Evolutionary conservation across 1,284 basidiomycete species (phyloP), one percentile per base, ranked within the genome.

Genomic region (Tilletia caries): DNA sequence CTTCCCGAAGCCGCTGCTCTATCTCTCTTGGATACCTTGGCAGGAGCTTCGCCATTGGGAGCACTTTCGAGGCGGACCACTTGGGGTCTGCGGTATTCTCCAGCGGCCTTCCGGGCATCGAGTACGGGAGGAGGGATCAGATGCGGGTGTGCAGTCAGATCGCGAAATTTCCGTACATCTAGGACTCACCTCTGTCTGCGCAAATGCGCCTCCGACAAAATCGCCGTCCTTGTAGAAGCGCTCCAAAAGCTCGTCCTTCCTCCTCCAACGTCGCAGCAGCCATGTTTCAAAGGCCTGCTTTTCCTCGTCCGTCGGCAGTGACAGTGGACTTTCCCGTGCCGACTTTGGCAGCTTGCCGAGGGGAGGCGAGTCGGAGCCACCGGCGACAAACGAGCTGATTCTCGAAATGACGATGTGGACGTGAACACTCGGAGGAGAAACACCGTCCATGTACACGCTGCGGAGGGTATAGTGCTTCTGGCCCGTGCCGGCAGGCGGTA

Each of bases 401-500:
- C 48, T 33, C n/a, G 52, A 58, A 41, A 79, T 66, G 13, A 70
- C 73, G 37, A 75, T 65, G 52, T 79, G 95, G 76, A 98, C 87
- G 82, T 95, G 91, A 23, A 98, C 87, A 0, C 87, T 85, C 0
- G 95, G 95, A 1, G 95, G 94, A 0, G 94, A 87, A 2, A 93
- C 86, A 18, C 91, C 87, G 73, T 90, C 87, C 75, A 91, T 88
- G 84, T 96, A 97, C 71, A 96, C 91, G 2, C 92, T 93, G 44
- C 68, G 89, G 29, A 98, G 85, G 43, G 93, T 94, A 83, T 93
- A 95, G 81, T 91, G 92, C 52, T 87, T 86, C 83, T 95, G 92
- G 0, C 92, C 92, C 78, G 91, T 85, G 4, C 83, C 82, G 0
- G 84, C 84, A 1, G 80, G 81, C 0, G 86, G 85, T 3, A 86